Conservation (phyloP, 2,329 filamentous ascomycete genomes). For the Diaporthe velutina region DNA sequence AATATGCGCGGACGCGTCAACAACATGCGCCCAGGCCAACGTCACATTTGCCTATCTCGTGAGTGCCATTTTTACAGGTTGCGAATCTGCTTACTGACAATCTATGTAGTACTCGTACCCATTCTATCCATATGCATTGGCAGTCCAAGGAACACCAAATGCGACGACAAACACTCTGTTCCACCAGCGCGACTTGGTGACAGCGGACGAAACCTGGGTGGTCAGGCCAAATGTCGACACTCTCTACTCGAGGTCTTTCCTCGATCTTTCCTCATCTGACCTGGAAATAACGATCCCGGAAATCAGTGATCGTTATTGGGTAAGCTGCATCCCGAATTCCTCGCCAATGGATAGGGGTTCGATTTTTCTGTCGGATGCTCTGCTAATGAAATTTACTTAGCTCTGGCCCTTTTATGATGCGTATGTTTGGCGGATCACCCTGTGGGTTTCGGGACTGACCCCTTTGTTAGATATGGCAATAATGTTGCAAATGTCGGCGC, state of each 20-base stretch:
- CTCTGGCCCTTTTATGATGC: slow-evolving; percentile 47
- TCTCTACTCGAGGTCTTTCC: slow-evolving; percentile 43
- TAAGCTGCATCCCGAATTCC: background rate
- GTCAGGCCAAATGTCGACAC: slow-evolving; percentile 48
- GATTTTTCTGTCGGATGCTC: background rate
- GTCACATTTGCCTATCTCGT: slow-evolving; percentile 26
- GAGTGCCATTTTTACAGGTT: background rate
- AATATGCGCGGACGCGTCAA: slow-evolving; percentile 10
- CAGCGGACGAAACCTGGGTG: slow-evolving; percentile 32
- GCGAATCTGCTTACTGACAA: background rate
- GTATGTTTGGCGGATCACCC: slow-evolving; percentile 38
- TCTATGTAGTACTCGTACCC: slow-evolving; percentile 10
- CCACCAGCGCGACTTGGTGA: slow-evolving; percentile 15
- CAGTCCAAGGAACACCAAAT: background rate
- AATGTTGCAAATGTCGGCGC: slow-evolving; percentile 47
- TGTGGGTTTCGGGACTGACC: slow-evolving; percentile 40
- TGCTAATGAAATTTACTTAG: background rate
- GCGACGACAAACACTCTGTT: slow-evolving; percentile 13
- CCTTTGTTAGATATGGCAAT: slow-evolving; percentile 39
- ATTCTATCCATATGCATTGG: slow-evolving; percentile 17
- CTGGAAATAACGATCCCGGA: slow-evolving; percentile 44
- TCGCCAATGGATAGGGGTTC: background rate
- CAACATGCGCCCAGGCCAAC: slow-evolving; percentile 17
- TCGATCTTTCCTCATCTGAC: slow-evolving; percentile 46
- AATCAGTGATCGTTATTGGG: slow-evolving; percentile 45